Conservation (phyloP, 768 basidiomycete species). For the Leccinum fibrillosum region DNA sequence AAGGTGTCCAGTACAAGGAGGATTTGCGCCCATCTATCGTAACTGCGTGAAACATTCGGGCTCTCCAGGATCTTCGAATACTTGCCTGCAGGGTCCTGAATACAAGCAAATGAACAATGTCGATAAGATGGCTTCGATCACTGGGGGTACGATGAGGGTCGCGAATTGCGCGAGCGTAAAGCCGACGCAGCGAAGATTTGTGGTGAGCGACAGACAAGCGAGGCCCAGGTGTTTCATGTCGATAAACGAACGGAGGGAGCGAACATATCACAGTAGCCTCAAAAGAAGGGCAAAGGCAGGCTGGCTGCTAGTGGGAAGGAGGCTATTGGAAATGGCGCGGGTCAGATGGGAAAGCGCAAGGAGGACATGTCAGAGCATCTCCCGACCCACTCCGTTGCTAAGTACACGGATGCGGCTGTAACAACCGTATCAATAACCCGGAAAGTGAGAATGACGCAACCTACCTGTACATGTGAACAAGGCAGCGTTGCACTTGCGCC, state of each 20-base stretch:
- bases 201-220: slow-evolving; percentile 64
- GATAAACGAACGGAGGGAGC: slow-evolving; percentile 14
- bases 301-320: slow-evolving; percentile 36
- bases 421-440: slow-evolving; percentile 15
- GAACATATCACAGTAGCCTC: slow-evolving; percentile 34
- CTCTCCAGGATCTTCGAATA: slow-evolving; percentile 9
- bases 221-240: slow-evolving; percentile 42
- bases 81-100: slow-evolving; percentile 48
- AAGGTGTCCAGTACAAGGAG: slow-evolving; percentile 62
- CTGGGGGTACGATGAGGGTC: slow-evolving; percentile 59
- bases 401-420: slow-evolving; percentile 13
- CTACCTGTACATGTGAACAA: neutral
- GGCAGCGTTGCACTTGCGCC: neutral
- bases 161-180: slow-evolving; percentile 45
- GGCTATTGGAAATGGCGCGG: slow-evolving; percentile 14
- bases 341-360: slow-evolving; percentile 26
- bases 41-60: slow-evolving; percentile 1
- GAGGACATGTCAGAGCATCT: slow-evolving; percentile 6
- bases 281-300: slow-evolving; percentile 40
- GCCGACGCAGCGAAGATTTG: slow-evolving; percentile 68
- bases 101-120: slow-evolving; percentile 49
- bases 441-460: neutral
- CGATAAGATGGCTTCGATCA: slow-evolving; percentile 59
- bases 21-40: slow-evolving; percentile 45
- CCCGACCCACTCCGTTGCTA: slow-evolving; percentile 14